phyloP scores from a whole-genome alignment of 2,329 filamentous ascomycete genomes.

The Cladophialophora yegresii region DNA sequence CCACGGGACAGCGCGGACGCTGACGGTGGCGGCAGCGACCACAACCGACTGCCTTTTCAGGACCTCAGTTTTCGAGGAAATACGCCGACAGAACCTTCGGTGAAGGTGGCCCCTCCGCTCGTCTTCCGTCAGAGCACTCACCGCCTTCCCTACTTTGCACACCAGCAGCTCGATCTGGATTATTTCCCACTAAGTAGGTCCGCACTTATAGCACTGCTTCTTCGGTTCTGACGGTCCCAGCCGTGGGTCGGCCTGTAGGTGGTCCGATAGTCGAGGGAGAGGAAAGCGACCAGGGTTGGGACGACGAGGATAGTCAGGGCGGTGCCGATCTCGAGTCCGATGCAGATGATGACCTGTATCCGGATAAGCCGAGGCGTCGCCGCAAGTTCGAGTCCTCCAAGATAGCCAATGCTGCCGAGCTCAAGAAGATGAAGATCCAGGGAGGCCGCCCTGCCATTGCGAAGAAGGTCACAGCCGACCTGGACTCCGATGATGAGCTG shows the following conservation, averaged over 20 bases:
- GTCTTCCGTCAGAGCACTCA: conserved; percentile 22
- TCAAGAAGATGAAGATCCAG: conserved; percentile 54
- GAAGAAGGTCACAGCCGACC: conserved; percentile 48
- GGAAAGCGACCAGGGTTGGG: conserved; percentile 21
- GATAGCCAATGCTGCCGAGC: conserved; percentile 13
- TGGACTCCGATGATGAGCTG: conserved; percentile 53
- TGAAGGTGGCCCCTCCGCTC: conserved; percentile 11
- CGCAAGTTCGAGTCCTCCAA: conserved; percentile 23
- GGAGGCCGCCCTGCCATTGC: conserved; percentile 46
- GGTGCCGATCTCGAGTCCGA: conserved; percentile 27
- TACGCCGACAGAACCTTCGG: background rate
- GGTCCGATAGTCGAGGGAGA: conserved; percentile 14
- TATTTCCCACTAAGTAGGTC: conserved; percentile 33
- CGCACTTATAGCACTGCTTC: background rate
- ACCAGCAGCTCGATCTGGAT: conserved; percentile 34
- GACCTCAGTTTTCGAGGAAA: conserved; percentile 1
- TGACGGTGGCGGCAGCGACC: background rate
- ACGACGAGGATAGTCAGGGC: conserved; percentile 29
- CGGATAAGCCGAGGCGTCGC: conserved; percentile 21
- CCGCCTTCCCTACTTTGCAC: conserved; percentile 36
- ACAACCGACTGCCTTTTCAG: background rate
- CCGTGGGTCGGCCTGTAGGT: conserved; percentile 21
- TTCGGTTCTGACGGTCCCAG: conserved; percentile 5
- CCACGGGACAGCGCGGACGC: background rate
- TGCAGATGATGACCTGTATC: conserved; percentile 17